A percentile compares a stretch with the other conserved stretches of the same genome.
Evolutionary conservation across 164 flowering plant species (phyloP).

Genomic region (Kingdonia uniflora): DNA sequence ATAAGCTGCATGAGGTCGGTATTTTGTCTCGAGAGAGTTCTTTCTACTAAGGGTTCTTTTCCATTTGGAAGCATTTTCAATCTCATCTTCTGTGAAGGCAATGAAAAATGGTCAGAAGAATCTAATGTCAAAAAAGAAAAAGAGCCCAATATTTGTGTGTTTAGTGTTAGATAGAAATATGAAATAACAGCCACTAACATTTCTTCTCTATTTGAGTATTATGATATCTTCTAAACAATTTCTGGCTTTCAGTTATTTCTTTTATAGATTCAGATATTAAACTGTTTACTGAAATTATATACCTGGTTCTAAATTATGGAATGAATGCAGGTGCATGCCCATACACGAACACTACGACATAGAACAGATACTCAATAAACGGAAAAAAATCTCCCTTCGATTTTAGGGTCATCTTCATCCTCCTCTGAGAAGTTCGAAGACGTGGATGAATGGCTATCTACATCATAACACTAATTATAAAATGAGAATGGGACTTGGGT

Average conservation of each 20-base stretch:
- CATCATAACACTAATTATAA: constrained; percentile 1
- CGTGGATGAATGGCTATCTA: constrained; percentile 15
- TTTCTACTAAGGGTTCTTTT: constrained; percentile 54
- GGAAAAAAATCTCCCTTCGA: constrained; percentile 28
- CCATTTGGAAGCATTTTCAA: constrained; percentile 74
- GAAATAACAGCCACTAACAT: too few relatives aligned
- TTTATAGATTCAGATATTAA: too few relatives aligned
- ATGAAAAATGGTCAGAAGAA: not conserved
- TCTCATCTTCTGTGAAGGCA: constrained; percentile 29
- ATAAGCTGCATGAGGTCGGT: constrained; percentile 80
- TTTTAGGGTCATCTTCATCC: constrained; percentile 25
- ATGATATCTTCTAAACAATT: too few relatives aligned
- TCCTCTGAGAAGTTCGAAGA: constrained; percentile 34
- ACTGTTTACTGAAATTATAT: too few relatives aligned
- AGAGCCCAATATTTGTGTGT: too few relatives aligned
- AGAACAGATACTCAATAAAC: not conserved
- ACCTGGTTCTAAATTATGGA: too few relatives aligned
- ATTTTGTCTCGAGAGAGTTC: constrained; percentile 29
- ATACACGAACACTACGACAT: not conserved
- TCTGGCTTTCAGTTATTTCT: too few relatives aligned
- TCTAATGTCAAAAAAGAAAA: not conserved
- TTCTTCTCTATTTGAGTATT: too few relatives aligned
- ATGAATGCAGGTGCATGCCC: not conserved
- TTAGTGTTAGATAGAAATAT: too few relatives aligned
- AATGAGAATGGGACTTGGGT: too few relatives aligned